These are phyloP conservation scores for Diaporthe sp. DNA, from an alignment of 2,329 filamentous ascomycete species.

Conservation along the genomic window DNA sequence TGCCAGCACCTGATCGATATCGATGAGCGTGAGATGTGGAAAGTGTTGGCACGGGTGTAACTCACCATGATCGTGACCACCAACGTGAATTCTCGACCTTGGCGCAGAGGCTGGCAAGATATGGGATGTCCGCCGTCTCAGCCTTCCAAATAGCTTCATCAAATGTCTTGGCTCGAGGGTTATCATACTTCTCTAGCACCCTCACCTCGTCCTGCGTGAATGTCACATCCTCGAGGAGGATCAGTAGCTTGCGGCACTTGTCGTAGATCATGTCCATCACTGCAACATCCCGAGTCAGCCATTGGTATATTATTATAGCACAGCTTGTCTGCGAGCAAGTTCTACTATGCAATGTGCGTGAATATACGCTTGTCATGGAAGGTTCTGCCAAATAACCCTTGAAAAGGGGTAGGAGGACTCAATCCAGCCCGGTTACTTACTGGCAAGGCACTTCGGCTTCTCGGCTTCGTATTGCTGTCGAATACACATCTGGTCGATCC, in stretches of 20 bases:
- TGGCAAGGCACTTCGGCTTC: background rate
- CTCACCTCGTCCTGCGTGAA: background rate
- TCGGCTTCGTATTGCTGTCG: background rate
- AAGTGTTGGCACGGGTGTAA: background rate
- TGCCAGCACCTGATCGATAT: background rate
- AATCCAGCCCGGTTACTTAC: slow-evolving; percentile 1
- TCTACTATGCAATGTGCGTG: background rate
- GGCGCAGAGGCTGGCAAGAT: slow-evolving; percentile 1
- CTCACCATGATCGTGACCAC: background rate
- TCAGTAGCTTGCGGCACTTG: background rate
- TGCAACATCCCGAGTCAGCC: background rate
- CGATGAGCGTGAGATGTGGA: background rate
- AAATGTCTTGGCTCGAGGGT: background rate
- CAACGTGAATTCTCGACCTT: slow-evolving; percentile 5
- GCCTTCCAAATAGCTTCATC: background rate
- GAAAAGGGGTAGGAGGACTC: background rate
- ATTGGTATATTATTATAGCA: background rate
- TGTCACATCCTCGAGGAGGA: background rate
- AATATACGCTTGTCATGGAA: background rate
- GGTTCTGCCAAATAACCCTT: background rate
- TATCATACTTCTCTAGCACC: background rate
- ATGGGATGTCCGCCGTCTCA: background rate
- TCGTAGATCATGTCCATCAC: slow-evolving; percentile 7
- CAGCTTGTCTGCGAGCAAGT: background rate
- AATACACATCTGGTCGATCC: background rate